Percentiles rank a stretch among this genome's conserved stretches.
These are phyloP conservation scores for Aspergillus affinis DNA, from an alignment of 495 filamentous ascomycete species.

Conservation along the genomic window DNA sequence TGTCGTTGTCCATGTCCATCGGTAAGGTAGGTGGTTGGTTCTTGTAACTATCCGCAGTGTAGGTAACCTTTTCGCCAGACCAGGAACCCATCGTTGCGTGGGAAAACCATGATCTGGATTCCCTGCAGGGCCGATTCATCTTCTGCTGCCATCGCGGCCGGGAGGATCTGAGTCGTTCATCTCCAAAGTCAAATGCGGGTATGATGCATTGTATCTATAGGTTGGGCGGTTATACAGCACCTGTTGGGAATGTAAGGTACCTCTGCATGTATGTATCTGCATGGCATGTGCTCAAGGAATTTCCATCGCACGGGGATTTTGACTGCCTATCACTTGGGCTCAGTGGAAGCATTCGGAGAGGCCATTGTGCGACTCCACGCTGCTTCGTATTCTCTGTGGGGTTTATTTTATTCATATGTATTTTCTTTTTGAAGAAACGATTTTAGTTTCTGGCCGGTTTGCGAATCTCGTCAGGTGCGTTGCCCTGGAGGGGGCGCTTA, in stretches of 20 bases:
- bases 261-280: constrained; percentile 5
- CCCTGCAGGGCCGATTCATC: background rate
- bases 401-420: background rate
- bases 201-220: background rate
- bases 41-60: too few species aligned
- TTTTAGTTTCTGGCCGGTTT: too few species aligned
- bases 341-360: background rate
- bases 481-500: background rate
- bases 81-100: constrained; percentile 1
- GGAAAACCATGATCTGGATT: background rate
- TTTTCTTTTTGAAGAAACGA: too few species aligned
- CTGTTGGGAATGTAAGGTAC: constrained; percentile 8
- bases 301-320: constrained; percentile 3
- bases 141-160: background rate
- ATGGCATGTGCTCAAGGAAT: constrained; percentile 8
- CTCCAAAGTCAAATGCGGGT: background rate
- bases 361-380: background rate
- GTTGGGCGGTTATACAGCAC: background rate
- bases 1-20: background rate
- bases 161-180: background rate
- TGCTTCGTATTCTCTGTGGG: constrained; percentile 2
- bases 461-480: too few species aligned
- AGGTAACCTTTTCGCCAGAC: background rate
- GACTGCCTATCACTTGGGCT: background rate
- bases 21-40: too few species aligned